Evolutionary conservation across 2,329 filamentous ascomycete genomes (phyloP), one percentile per base, ranked within the genome.

Genomic region (Apiospora arundinis): DNA sequence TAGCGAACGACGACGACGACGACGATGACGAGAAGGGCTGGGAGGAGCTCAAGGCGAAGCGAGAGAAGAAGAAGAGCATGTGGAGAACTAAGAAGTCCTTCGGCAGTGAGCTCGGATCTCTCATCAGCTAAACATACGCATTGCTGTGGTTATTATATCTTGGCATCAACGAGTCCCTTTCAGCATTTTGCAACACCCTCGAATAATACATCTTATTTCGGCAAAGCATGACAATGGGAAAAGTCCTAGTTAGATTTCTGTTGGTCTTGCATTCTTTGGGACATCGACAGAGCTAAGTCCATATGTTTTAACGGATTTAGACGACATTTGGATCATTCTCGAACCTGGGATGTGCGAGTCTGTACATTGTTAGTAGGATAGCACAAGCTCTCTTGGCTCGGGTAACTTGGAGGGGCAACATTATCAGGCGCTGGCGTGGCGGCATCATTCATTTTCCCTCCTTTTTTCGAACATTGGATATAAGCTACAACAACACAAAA

Each of bases 21-120:
- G 91, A 92, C 67, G 89, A 90, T 70, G 90, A 92, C 23, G 91
- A 92, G 69, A 85, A 91, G 76, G 91, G 89, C 21, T 93, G 91
- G 91, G 90, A 89, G 73, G 89, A 90, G 42, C 92, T 93, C 90
- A 90, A 89, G 77, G 89, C 89, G 70, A 92, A 92, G 83, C 85
- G 90, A 71, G 90, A 92, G 71, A 89, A 91, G 84, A 92, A 92
- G 83, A 88, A 87, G 77, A 89, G 88, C n/a, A 74, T 88, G 46
- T 92, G 91, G 91, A 88, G 85, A 79, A 84, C 83, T 60, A 92
- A 91, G 82, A 92, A 91, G 81, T 83, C 80, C 60, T 77, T 85
- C 25, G 83, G 83, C 45, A 83, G 81, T 69, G 86, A 87, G 45
- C 80, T 89, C 66, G 83, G 85, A 49, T 81, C 85, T 28, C 80